Evolutionary conservation across 441 rosid species (phyloP).

Genomic region (Gossypium gossypioides): DNA sequence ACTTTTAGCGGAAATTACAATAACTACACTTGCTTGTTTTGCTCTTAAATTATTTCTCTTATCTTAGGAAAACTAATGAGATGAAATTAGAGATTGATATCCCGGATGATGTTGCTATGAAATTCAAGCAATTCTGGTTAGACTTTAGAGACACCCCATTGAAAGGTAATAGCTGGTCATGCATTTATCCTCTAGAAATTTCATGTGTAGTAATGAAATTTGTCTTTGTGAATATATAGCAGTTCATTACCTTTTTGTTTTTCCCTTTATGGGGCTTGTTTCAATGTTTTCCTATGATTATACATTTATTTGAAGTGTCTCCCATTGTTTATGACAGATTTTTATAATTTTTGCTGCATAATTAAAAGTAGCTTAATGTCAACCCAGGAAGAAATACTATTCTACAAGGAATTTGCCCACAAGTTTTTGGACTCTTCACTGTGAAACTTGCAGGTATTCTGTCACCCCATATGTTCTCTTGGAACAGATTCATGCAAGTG

Average conservation of each 20-base stretch:
- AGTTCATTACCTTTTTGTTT: background rate
- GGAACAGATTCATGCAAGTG: background rate
- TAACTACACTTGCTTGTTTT: slow-evolving; percentile 7
- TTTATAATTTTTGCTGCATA: background rate
- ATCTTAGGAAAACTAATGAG: slow-evolving; percentile 73
- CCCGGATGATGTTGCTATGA: slow-evolving; percentile 49
- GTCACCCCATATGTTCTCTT: background rate
- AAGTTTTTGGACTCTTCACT: slow-evolving; percentile 95
- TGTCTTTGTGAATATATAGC: background rate
- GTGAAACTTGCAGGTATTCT: slow-evolving; percentile 84
- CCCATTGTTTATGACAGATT: background rate
- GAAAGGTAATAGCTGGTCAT: slow-evolving; percentile 39
- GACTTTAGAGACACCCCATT: slow-evolving; percentile 61
- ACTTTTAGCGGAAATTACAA: slow-evolving; percentile 4
- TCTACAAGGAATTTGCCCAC: slow-evolving; percentile 81
- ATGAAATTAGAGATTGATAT: slow-evolving; percentile 63
- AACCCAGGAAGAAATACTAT: slow-evolving; percentile 80
- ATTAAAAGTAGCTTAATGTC: background rate
- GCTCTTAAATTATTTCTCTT: slow-evolving; percentile 5
- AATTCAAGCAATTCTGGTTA: slow-evolving; percentile 79
- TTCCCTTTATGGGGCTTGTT: background rate
- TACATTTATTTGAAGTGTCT: background rate
- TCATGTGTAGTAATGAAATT: background rate
- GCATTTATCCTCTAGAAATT: background rate
- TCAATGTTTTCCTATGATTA: background rate